Evolutionary conservation across 106 monocot species (phyloP).

Genomic region (Chionographis japonica): DNA sequence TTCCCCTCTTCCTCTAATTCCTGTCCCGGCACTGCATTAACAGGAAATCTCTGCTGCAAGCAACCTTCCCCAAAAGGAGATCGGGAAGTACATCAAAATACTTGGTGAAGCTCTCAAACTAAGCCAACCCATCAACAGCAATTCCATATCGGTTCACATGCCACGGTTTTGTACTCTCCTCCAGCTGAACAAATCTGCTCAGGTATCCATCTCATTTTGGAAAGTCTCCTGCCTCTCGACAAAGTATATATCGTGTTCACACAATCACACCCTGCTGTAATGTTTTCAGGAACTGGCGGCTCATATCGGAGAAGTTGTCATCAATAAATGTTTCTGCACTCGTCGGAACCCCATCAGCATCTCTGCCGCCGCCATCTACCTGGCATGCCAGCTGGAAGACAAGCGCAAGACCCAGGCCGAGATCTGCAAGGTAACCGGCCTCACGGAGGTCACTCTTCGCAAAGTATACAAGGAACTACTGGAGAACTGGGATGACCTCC

Average conservation of each 20-base stretch:
- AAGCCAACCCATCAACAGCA: constrained; percentile 98
- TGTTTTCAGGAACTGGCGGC: constrained; percentile 87
- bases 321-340: constrained; percentile 98
- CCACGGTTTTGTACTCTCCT: constrained; percentile 95
- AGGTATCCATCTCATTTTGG: constrained; percentile 34
- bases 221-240: background rate
- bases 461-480: constrained; percentile 97
- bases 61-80: constrained; percentile 96
- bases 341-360: constrained; percentile 97
- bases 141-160: constrained; percentile 98
- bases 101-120: constrained; percentile 90
- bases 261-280: background rate
- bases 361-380: constrained; percentile 94
- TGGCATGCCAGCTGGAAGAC: constrained; percentile 95
- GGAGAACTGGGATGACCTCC: constrained; percentile 95
- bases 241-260: background rate
- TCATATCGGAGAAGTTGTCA: constrained; percentile 94
- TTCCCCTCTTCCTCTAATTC: background rate
- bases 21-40: background rate
- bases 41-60: constrained; percentile 96
- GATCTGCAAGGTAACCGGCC: constrained; percentile 96
- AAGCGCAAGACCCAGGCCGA: constrained; percentile 99
- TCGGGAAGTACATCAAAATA: constrained; percentile 98
- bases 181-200: constrained; percentile 97
- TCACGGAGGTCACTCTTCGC: constrained; percentile 93